These are phyloP conservation scores for Lachnellula occidentalis DNA, from an alignment of 2,329 filamentous ascomycete genomes.

Conservation along the genomic window DNA sequence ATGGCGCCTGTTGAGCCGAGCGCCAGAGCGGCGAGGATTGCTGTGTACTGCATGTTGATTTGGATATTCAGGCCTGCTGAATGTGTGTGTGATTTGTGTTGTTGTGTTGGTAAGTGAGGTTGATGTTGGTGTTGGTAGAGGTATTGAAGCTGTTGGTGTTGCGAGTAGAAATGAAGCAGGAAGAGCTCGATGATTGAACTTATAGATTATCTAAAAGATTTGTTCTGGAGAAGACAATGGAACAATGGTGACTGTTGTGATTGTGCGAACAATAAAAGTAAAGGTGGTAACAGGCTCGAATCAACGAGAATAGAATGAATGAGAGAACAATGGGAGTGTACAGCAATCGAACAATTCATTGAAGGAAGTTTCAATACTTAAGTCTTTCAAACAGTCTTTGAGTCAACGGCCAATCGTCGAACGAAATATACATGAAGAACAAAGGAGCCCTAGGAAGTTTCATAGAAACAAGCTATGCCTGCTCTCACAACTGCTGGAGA, in stretches of 20 bases:
- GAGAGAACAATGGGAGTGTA: neutral
- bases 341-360: neutral
- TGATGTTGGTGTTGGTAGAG: neutral
- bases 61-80: slow-evolving; percentile 1
- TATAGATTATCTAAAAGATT: neutral
- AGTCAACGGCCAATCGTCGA: neutral
- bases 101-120: neutral
- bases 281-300: neutral
- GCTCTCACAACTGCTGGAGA: neutral
- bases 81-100: neutral
- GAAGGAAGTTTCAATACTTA: neutral
- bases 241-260: neutral
- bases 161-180: neutral
- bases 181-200: neutral
- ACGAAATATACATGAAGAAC: neutral
- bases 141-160: neutral
- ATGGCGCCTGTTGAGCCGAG: neutral
- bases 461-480: neutral
- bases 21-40: slow-evolving; percentile 3
- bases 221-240: neutral
- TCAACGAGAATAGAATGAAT: slow-evolving; percentile 4
- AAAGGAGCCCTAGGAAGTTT: neutral
- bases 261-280: neutral
- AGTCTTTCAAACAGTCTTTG: neutral
- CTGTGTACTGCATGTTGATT: slow-evolving; percentile 9